A percentile compares a stretch with the other conserved stretches of the same genome.
phyloP scores from a whole-genome alignment of 1,139 yeast genomes.

The Saccharomyces hybrid region DNA sequence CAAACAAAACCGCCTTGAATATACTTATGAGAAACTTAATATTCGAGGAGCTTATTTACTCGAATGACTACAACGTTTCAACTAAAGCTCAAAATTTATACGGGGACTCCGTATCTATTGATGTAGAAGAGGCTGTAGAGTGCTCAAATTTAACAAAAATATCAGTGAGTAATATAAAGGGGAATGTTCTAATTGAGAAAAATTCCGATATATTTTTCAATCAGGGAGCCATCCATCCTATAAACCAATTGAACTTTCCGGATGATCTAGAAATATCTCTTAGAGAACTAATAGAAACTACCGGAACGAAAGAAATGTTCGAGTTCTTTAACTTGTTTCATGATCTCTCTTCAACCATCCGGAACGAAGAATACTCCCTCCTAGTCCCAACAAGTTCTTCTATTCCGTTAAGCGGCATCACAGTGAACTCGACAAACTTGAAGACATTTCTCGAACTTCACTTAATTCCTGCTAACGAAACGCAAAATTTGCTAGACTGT shows the following conservation, averaged over 20 bases:
- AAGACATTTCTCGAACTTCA: constrained; percentile 59
- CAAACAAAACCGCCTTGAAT: constrained; percentile 45
- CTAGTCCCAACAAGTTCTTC: constrained; percentile 65
- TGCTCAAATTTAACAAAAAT: constrained; percentile 7
- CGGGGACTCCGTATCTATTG: constrained; percentile 28
- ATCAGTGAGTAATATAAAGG: constrained; percentile 27
- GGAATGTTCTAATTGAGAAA: constrained; percentile 29
- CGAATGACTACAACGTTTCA: constrained; percentile 42
- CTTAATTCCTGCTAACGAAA: constrained; percentile 49
- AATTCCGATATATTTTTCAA: constrained; percentile 67
- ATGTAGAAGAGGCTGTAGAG: constrained; percentile 1
- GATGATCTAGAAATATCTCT: constrained; percentile 46
- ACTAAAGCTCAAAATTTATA: constrained; percentile 33
- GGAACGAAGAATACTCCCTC: constrained; percentile 44
- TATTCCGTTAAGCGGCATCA: constrained; percentile 33
- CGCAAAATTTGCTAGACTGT: constrained; percentile 40
- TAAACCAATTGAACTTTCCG: constrained; percentile 54
- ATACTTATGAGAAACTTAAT: constrained; percentile 51
- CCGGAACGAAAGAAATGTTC: constrained; percentile 41
- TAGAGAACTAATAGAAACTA: constrained; percentile 47
- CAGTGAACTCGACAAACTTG: constrained; percentile 35
- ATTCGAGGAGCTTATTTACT: constrained; percentile 57
- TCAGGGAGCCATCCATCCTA: constrained; percentile 80
- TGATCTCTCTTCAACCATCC: constrained; percentile 19
- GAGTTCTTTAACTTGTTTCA: constrained; percentile 38